Evolutionary conservation across 208 protist species (phyloP), one percentile per base, ranked within the genome.

Genomic region (Blastocrithidia nonstop): DNA sequence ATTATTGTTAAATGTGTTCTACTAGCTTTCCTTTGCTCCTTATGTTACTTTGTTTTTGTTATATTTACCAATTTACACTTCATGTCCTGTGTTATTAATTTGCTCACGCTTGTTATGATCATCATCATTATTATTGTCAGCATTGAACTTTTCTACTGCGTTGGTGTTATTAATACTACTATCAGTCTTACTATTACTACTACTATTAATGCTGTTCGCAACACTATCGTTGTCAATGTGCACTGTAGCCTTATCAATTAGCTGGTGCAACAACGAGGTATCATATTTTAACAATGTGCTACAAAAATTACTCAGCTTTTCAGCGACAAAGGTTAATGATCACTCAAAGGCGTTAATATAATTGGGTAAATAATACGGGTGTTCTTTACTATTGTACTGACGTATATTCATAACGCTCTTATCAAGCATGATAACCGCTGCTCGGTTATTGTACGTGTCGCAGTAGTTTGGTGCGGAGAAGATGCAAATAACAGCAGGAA

Each of bases 391-490:
- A 43, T 92, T 95, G 63, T 98, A 98, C 72, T 98, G 95, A 9
- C 93, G 74, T 52, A 98, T 98, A 57, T 97, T 98, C 81, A 98
- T 93, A 13, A 97, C 54, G 28, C 90, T 94, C 38, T 93, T 84
- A 39, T 96, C 73, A 54, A 98, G 85, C 51, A 79, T 62, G 32
- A 97, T 52, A 24, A 96, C 58, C 6, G 93, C 92, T 16, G 70
- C 95, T 28, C 95, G 95, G 69, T 98, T 99, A 53, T 95, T 77
- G 66, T 98, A 98, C 17, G 91, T 90, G 60, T 98, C 96, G 41
- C 95, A 94, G 69, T 98, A 98, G 63, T 98, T 98, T 7, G 95
- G 95, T 2, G 94, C 94, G 22, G 89, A 96, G 47, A 98, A 98
- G 41, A 98, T 57, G 33, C 96, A 98, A 24, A 98, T 96, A 7